Percentiles rank a stretch among this genome's conserved stretches.
phyloP scores from a whole-genome alignment of 2,329 filamentous ascomycete genomes.

The Xylaria sp. region DNA sequence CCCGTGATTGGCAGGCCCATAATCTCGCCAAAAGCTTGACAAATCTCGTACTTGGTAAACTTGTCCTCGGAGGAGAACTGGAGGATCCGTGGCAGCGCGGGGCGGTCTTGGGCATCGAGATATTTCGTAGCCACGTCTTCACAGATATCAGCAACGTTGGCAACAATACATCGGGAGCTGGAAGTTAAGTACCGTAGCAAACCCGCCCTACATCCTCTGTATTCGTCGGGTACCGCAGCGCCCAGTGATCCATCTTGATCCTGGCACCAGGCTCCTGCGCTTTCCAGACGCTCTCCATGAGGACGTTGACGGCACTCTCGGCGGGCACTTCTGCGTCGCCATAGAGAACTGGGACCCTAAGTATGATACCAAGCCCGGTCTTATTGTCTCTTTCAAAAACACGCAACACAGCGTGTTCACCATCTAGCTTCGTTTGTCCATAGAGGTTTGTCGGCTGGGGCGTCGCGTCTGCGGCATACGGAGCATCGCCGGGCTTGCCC shows the following conservation, averaged over 20 bases:
- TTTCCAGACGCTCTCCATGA: conserved; percentile 79
- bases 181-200: conserved; percentile 61
- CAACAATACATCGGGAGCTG: background rate
- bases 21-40: conserved; percentile 76
- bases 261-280: conserved; percentile 66
- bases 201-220: conserved; percentile 86
- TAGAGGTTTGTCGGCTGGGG: conserved; percentile 79
- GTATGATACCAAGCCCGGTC: conserved; percentile 66
- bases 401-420: conserved; percentile 68
- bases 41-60: conserved; percentile 91
- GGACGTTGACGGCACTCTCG: conserved; percentile 82
- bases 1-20: conserved; percentile 73
- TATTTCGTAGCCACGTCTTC: conserved; percentile 75
- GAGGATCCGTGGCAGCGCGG: conserved; percentile 69
- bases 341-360: conserved; percentile 85
- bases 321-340: conserved; percentile 71
- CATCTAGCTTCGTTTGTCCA: conserved; percentile 65
- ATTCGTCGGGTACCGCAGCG: conserved; percentile 83
- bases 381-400: conserved; percentile 57
- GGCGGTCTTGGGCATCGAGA: conserved; percentile 53
- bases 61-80: conserved; percentile 88
- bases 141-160: conserved; percentile 20
- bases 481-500: conserved; percentile 77
- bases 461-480: conserved; percentile 70
- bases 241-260: conserved; percentile 86